Evolutionary conservation across 139 green algal species (phyloP).

Genomic region (Klebsormidium nitens): DNA sequence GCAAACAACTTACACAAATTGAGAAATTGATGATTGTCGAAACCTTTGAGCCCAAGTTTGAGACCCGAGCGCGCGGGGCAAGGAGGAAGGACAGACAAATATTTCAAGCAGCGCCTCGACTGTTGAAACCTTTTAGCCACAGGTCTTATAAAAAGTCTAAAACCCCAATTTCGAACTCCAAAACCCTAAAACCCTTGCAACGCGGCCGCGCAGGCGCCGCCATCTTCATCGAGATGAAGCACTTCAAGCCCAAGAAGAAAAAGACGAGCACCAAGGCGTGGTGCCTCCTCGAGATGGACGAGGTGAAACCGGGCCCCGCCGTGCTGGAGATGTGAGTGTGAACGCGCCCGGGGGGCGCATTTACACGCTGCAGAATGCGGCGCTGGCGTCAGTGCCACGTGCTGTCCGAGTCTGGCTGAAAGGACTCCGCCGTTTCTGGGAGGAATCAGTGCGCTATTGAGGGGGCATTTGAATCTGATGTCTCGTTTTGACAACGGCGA

Average conservation of each 20-base stretch:
- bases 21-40: not conserved
- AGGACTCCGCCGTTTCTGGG: too few species aligned
- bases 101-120: not conserved
- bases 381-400: too few species aligned
- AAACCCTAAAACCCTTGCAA: not conserved
- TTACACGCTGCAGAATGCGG: too few species aligned
- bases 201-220: conserved; percentile 17
- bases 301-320: too few species aligned
- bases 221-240: conserved; percentile 67
- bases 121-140: not conserved
- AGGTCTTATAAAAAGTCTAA: not conserved
- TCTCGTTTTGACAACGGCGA: too few species aligned
- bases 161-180: not conserved
- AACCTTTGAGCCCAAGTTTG: not conserved
- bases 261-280: conserved; percentile 50
- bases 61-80: not conserved
- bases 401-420: too few species aligned
- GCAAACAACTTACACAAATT: too few species aligned
- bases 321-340: too few species aligned
- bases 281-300: conserved; percentile 56
- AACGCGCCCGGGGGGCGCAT: too few species aligned
- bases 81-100: not conserved
- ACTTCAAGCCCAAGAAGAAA: conserved; percentile 66
- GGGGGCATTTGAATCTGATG: too few species aligned
- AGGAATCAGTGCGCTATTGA: too few species aligned